Percentiles rank a stretch among this genome's conserved stretches.
phyloP scores from a whole-genome alignment of 2,329 filamentous ascomycete species.

The Diaporthe citrichinensis region DNA sequence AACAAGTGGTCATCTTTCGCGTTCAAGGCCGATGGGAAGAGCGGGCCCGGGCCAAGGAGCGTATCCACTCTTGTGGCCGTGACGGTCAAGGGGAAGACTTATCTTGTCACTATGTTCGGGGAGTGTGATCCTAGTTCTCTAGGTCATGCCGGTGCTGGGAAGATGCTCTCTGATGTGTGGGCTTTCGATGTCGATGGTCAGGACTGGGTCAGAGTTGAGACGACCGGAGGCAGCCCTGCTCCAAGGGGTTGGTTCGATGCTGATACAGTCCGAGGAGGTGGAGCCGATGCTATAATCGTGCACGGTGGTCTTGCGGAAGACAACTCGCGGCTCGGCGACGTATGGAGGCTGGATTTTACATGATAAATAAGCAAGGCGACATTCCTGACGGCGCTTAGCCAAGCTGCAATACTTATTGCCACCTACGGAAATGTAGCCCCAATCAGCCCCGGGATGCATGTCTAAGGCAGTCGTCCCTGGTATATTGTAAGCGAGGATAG shows the following conservation, averaged over 20 bases:
- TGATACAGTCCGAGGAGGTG: not conserved
- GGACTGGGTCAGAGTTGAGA: not conserved
- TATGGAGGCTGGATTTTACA: not conserved
- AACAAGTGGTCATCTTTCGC: not conserved
- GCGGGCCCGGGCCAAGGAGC: constrained; percentile 1
- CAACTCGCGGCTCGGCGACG: constrained; percentile 8
- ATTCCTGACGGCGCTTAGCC: not conserved
- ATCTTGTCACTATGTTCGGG: constrained; percentile 8
- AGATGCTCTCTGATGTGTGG: constrained; percentile 18
- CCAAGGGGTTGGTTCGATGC: constrained; percentile 22
- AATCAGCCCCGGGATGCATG: not conserved
- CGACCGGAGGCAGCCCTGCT: not conserved
- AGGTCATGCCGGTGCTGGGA: constrained; percentile 4
- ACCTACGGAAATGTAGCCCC: not conserved
- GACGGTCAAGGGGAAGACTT: not conserved
- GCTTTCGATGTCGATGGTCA: not conserved
- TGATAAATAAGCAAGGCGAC: not conserved
- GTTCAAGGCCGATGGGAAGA: not conserved
- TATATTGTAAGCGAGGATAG: too few species aligned
- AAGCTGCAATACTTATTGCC: not conserved
- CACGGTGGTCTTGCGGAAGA: constrained; percentile 15
- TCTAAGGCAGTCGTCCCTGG: too few species aligned
- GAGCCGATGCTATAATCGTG: not conserved
- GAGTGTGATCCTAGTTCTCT: constrained; percentile 15
- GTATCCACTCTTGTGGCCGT: constrained; percentile 5